Base-by-base conservation (phyloP, 2,329 filamentous ascomycete genomes). In the Neofusicoccum ribis region DNA sequence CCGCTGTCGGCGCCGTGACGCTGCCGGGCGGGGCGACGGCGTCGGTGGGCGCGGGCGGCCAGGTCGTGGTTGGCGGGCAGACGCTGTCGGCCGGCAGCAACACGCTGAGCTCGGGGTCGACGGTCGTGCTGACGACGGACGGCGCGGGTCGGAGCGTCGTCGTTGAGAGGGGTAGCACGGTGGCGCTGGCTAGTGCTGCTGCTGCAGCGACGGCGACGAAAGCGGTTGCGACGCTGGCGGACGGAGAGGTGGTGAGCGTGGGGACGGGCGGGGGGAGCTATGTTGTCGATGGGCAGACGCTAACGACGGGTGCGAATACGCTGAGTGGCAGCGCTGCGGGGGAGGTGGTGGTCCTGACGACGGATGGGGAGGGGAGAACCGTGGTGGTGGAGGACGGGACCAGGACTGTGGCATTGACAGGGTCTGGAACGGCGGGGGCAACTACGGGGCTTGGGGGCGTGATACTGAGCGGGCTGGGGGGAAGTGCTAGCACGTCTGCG, bases 381-480 rank as follows among this genome's bases (percentile, higher is more conserved):
- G 39, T 58, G 3, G 39, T 58, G 3, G 37, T 58, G 5, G 54
- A 58, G 17, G 51, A 34, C 14, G 49, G 6, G 49, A 51, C 31
- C 49, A 39, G 31, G 50, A 54, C 36, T 15, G 50, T 37, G 36
- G 50, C 36, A 3, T 11, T 37, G 54, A 54, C 50, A 1, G 50
- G 54, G 39, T 27, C 39, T 14, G 54, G 15, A 37, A 31, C 27
- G 23, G 2, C 50, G 34, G 34, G 23, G 7, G 37, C 7, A 14
- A 27, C 54, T 8, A 17, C 37, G 20, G 54, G 54, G 39, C 5
- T 58, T 6, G 54, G 54, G 8, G 54, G 54, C 14, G 4, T 44
- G 15, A 58, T 58, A 34, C 14, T 58, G 54, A 58, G 54, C 7
- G 54, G 54, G 15, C 7, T 58, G 23, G 54, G 54, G 14, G 54